Conservation (phyloP, 225 moss, liverwort and hornwort genomes). For the Anthoceros angustus region DNA sequence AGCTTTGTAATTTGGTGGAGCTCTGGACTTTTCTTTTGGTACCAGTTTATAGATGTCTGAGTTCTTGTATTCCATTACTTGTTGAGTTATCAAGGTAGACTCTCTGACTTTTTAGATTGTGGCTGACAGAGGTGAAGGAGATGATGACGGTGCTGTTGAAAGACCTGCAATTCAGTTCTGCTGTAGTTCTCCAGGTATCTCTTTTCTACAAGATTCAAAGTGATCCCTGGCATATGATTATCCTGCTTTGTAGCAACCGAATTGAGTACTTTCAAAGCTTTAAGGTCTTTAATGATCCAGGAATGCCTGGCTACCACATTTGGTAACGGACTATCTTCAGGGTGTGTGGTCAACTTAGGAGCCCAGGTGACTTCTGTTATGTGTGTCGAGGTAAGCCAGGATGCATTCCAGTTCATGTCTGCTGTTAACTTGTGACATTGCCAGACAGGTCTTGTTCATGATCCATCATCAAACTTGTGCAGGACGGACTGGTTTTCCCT, state of each 20-base stretch:
- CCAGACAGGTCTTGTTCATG: background rate
- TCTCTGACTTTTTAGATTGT: background rate
- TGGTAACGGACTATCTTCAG: conserved; percentile 91
- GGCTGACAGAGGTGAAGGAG: conserved; percentile 72
- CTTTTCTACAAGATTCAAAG: background rate
- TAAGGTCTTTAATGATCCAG: conserved; percentile 17
- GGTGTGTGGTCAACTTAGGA: conserved; percentile 95
- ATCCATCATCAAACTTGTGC: conserved; percentile 9
- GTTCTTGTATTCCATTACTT: background rate
- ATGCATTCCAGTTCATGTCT: conserved; percentile 7
- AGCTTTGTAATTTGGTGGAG: background rate
- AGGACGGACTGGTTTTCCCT: conserved; percentile 88
- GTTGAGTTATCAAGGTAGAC: background rate
- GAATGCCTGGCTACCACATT: conserved; percentile 92
- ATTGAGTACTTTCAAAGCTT: background rate
- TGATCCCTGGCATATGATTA: too few species aligned
- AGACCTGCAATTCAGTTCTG: conserved; percentile 82
- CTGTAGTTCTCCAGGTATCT: conserved; percentile 91
- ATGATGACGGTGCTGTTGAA: conserved; percentile 67
- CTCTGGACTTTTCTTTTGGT: too few species aligned
- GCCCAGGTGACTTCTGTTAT: conserved; percentile 85
- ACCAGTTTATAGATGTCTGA: background rate
- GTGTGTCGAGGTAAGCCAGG: conserved; percentile 55
- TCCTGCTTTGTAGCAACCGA: conserved; percentile 1
- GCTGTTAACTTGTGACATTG: too few species aligned